Base-by-base conservation (phyloP, 2,329 filamentous ascomycete genomes). In the Epichloe scottii region DNA sequence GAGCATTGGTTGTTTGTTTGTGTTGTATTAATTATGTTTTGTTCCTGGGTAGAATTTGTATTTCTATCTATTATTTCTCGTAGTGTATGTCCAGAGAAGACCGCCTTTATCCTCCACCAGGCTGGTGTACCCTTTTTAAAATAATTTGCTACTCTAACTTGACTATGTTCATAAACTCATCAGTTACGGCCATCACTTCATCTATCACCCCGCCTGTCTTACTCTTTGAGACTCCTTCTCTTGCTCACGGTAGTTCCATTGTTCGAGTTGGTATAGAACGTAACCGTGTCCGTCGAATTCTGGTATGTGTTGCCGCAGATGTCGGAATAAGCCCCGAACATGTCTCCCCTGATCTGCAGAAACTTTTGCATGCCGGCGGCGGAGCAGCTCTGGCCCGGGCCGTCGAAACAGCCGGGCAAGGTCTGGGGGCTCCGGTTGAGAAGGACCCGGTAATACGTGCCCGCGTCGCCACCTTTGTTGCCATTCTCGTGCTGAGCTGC, bases 361-460 rank as follows among this genome's bases (percentile, higher is more conserved):
- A 71, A 73, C 14, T 56, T 53, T 51, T 65, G 59, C 43, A 74
- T 72, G 1, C 61, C 65, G 4, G 58, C 53, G 48, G 66, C 58
- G 7, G 71, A 71, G 58, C 72, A 75, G 49, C 62, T 69, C 8
- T 68, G 70, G 2, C 69, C 71, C 0, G 72, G 72, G 0, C 72
- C 72, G 51, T 71, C 70, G 0, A 57, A 62, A 51, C 72, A 75
- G 46, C 62, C 64, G 0, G 68, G 65, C 49, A 74, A 54, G 15
- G 64, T 62, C 55, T 73, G 71, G 4, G 70, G 69, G 5, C 69
- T 64, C 55, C 63, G 69, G 59, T 73, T 73, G 40, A 72, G 67
- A 4, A 73, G 60, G 8, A 67, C 66, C n/a, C 71, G 66, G 57
- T 72, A 72, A 57, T 71, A 73, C 6, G 48, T 48, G 33, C 35